These are phyloP conservation scores for Buddleja alternifolia DNA, from an alignment of 257 asterid genomes.

Conservation along the genomic window DNA sequence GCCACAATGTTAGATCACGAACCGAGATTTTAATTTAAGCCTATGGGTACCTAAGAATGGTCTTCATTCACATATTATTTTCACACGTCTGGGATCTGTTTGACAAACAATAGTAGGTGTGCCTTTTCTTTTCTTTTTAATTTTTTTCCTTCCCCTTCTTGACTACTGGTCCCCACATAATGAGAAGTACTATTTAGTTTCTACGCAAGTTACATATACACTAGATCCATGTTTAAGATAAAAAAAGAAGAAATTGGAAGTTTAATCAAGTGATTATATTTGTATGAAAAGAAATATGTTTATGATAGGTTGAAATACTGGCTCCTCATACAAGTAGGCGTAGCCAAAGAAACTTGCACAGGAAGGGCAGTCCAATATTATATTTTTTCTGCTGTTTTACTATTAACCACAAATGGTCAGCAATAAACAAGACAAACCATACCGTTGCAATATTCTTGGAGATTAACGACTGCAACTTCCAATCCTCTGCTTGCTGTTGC, in stretches of 20 bases:
- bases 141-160: too few relatives aligned
- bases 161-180: too few relatives aligned
- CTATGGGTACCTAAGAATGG: background rate
- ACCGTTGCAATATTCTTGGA: conserved; percentile 98
- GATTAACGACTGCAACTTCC: conserved; percentile 97
- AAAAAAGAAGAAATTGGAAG: too few relatives aligned
- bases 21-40: too few relatives aligned
- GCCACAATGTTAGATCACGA: too few relatives aligned
- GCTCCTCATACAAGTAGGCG: conserved; percentile 7
- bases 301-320: background rate
- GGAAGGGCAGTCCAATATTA: conserved; percentile 3
- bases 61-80: too few relatives aligned
- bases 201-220: too few relatives aligned
- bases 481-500: conserved; percentile 97
- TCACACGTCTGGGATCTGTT: background rate
- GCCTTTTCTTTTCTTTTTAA: background rate
- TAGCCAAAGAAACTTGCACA: background rate
- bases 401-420: background rate
- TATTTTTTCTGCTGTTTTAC: conserved; percentile 4
- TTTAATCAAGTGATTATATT: background rate
- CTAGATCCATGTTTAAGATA: too few relatives aligned
- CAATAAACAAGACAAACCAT: conserved; percentile 24
- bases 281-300: background rate
- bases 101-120: background rate
- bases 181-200: too few relatives aligned